Conservation (phyloP, 192 early-diverging fungal species). For the Rhizophagus sp. region DNA sequence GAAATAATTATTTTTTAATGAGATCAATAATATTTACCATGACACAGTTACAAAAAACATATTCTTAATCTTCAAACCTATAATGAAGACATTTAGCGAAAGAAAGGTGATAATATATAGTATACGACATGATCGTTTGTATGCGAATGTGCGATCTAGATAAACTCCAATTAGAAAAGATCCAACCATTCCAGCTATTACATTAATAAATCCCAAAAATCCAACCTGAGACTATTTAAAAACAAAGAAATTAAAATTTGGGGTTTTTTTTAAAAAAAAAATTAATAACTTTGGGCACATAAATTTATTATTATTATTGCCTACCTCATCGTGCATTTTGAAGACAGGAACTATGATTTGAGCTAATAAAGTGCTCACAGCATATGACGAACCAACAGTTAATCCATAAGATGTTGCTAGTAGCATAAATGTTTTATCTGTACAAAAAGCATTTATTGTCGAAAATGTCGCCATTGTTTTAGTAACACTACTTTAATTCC, state of each 20-base stretch:
- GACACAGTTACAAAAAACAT: conserved; percentile 31
- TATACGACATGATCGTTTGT: conserved; percentile 30
- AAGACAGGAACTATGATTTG: conserved; percentile 44
- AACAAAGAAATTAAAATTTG: not conserved
- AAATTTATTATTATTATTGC: too few relatives aligned
- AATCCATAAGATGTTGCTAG: conserved; percentile 39
- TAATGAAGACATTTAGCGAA: conserved; percentile 26
- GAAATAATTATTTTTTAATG: not conserved
- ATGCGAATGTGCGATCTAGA: conserved; percentile 37
- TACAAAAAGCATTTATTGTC: not conserved
- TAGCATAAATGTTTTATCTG: conserved; percentile 32
- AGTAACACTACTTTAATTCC: not conserved
- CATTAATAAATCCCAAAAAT: conserved; percentile 34
- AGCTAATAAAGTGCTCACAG: conserved; percentile 42
- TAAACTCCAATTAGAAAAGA: conserved; percentile 38
- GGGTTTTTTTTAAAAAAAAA: too few relatives aligned
- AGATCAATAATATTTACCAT: conserved; percentile 33
- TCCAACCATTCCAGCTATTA: conserved; percentile 39
- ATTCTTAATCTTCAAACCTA: conserved; percentile 23
- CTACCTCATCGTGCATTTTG: conserved; percentile 28
- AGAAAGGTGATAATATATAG: conserved; percentile 33
- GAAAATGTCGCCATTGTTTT: not conserved
- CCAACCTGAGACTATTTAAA: conserved; percentile 30
- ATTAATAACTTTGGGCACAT: too few relatives aligned
- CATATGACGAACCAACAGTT: conserved; percentile 42